A percentile compares a stretch with the other conserved stretches of the same genome.
Evolutionary conservation across 768 basidiomycete species (phyloP).

Genomic region (Hemileccinum impolitum): DNA sequence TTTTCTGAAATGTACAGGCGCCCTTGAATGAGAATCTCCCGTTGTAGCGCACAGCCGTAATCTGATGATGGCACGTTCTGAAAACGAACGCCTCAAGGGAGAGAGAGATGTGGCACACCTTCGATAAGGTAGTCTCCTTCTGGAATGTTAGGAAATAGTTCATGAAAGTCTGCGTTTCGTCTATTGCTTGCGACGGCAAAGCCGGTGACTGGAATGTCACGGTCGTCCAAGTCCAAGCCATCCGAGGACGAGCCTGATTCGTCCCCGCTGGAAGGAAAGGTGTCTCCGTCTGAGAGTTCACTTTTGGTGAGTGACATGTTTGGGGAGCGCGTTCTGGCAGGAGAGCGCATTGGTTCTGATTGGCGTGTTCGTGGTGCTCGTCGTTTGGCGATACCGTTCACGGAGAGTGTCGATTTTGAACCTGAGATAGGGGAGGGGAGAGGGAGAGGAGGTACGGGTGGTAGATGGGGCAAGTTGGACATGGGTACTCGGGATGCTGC

Average conservation of each 20-base stretch:
- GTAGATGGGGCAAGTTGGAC: slow-evolving; percentile 52
- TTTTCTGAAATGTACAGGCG: slow-evolving; percentile 97
- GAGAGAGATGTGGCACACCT: slow-evolving; percentile 50
- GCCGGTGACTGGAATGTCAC: slow-evolving; percentile 89
- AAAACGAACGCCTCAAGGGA: too few relatives aligned
- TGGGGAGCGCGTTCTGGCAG: neutral
- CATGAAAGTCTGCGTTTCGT: slow-evolving; percentile 94
- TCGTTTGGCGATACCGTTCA: slow-evolving; percentile 10
- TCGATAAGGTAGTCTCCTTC: slow-evolving; percentile 98
- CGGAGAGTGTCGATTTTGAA: slow-evolving; percentile 18
- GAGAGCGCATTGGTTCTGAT: slow-evolving; percentile 6
- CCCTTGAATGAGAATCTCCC: slow-evolving; percentile 96
- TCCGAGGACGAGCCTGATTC: slow-evolving; percentile 33
- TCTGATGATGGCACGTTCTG: slow-evolving; percentile 52
- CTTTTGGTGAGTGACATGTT: slow-evolving; percentile 17
- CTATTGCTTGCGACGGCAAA: slow-evolving; percentile 97
- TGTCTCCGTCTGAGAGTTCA: slow-evolving; percentile 32
- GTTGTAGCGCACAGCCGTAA: slow-evolving; percentile 95
- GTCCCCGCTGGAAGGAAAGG: slow-evolving; percentile 24
- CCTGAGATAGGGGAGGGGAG: slow-evolving; percentile 3
- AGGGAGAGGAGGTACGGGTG: slow-evolving; percentile 27
- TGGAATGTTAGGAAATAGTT: slow-evolving; percentile 82
- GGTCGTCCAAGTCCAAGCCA: slow-evolving; percentile 36
- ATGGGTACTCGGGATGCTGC: slow-evolving; percentile 34
- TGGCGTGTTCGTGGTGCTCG: neutral